These are phyloP conservation scores for Chrysoporthe cubensis DNA, from an alignment of 2,329 filamentous ascomycete species.

Conservation along the genomic window DNA sequence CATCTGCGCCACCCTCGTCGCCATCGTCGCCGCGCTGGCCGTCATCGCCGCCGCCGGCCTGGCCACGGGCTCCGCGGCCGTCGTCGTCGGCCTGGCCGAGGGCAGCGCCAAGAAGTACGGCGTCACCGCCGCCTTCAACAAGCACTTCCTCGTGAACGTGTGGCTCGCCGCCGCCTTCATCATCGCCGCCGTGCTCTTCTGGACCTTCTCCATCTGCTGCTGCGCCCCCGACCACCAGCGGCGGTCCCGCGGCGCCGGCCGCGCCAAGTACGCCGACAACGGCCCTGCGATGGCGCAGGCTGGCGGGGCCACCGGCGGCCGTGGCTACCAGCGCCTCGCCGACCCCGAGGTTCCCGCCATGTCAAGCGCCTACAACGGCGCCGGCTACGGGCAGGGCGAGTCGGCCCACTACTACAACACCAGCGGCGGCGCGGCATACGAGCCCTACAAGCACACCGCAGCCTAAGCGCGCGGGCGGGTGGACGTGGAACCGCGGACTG, in stretches of 20 bases:
- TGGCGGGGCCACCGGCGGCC: constrained; percentile 15
- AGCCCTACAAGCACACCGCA: constrained; percentile 18
- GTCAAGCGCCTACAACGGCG: constrained; percentile 35
- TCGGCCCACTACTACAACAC: constrained; percentile 21
- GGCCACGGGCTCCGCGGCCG: constrained; percentile 72
- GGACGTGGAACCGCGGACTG: neutral
- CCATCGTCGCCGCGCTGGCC: constrained; percentile 60
- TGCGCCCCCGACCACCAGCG: constrained; percentile 66
- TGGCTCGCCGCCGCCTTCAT: constrained; percentile 84
- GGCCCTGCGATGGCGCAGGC: constrained; percentile 45
- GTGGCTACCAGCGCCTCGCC: constrained; percentile 35
- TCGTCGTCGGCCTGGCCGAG: constrained; percentile 72
- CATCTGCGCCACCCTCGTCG: constrained; percentile 68
- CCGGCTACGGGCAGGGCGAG: constrained; percentile 44
- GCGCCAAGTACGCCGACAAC: constrained; percentile 51
- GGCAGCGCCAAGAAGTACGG: constrained; percentile 71
- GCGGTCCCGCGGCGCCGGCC: constrained; percentile 32
- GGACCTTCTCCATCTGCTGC: constrained; percentile 91
- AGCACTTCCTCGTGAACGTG: constrained; percentile 68
- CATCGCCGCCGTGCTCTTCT: constrained; percentile 80
- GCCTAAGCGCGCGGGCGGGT: neutral
- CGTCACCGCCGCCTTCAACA: constrained; percentile 69
- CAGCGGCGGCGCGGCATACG: constrained; percentile 8
- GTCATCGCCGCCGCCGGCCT: constrained; percentile 69
- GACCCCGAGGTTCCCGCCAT: constrained; percentile 5